A percentile compares a stretch with the other conserved stretches of the same genome.
Evolutionary conservation across 73 alveolate species (phyloP).

Genomic region (Tetrahymena elliotti): DNA sequence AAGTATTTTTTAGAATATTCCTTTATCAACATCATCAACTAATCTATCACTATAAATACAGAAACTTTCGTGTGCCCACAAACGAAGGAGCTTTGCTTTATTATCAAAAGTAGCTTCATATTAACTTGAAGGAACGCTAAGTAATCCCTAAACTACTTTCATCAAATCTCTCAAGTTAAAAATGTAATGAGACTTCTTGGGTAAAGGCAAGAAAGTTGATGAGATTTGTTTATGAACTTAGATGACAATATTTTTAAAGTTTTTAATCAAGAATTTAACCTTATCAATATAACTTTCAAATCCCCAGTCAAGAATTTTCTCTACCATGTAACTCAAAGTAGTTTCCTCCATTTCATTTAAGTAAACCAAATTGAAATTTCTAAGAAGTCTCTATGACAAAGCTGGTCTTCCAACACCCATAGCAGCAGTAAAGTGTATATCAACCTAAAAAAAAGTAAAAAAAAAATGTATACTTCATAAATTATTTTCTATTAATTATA

Average conservation of each 20-base stretch:
- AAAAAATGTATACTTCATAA: not conserved
- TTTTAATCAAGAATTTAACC: conserved; percentile 48
- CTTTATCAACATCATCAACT: conserved; percentile 76
- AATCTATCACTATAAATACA: conserved; percentile 90
- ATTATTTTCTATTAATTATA: not conserved
- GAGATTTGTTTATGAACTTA: conserved; percentile 68
- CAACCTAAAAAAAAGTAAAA: not conserved
- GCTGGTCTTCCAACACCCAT: conserved; percentile 61
- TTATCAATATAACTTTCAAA: conserved; percentile 70
- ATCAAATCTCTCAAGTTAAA: conserved; percentile 85
- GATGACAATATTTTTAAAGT: conserved; percentile 63
- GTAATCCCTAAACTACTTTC: conserved; percentile 82
- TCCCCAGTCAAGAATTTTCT: conserved; percentile 73
- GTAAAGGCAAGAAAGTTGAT: conserved; percentile 78
- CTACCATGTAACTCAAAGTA: conserved; percentile 69
- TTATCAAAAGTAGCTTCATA: conserved; percentile 52
- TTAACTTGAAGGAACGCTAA: conserved; percentile 64
- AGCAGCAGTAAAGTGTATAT: conserved; percentile 54
- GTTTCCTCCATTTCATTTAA: conserved; percentile 70
- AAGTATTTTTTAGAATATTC: conserved; percentile 52
- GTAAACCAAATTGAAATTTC: conserved; percentile 77
- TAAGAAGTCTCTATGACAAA: conserved; percentile 72
- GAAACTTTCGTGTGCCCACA: conserved; percentile 91
- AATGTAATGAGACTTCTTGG: conserved; percentile 82
- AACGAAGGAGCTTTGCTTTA: conserved; percentile 51